These are phyloP conservation scores for Prinsepia uniflora DNA, from an alignment of 306 rosid species.

Conservation along the genomic window DNA sequence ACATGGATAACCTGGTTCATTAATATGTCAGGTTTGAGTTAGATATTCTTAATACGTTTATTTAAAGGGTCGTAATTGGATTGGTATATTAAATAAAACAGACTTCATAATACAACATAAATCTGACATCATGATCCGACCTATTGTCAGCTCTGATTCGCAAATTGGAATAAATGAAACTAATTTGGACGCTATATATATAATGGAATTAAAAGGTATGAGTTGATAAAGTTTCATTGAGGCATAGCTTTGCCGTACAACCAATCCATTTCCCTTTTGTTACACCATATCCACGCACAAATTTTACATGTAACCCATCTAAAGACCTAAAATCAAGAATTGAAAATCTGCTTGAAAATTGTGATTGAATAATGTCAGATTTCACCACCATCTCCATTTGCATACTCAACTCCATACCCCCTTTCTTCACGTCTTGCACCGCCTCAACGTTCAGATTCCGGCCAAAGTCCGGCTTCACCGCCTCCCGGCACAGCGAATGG, in stretches of 20 bases:
- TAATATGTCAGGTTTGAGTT: no score
- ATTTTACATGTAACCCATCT: background rate
- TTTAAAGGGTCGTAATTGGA: no score
- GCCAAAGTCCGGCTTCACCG: background rate
- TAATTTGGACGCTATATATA: no score
- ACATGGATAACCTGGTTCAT: no score
- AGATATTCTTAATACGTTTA: no score
- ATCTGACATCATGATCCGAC: no score
- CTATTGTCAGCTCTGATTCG: no score
- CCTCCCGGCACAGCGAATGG: background rate
- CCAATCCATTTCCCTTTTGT: background rate
- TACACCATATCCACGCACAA: background rate
- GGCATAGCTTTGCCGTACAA: background rate
- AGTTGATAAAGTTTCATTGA: background rate
- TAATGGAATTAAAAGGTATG: no score
- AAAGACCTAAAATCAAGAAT: background rate
- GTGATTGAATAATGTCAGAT: background rate
- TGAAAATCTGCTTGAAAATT: background rate
- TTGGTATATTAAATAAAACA: no score
- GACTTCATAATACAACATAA: no score
- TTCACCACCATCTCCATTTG: conserved; percentile 1
- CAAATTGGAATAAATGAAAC: no score
- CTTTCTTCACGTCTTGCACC: background rate
- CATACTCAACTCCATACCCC: background rate
- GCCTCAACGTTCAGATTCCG: background rate